phyloP scores from a whole-genome alignment of 768 basidiomycete genomes.

The Austroboletus festivus region DNA sequence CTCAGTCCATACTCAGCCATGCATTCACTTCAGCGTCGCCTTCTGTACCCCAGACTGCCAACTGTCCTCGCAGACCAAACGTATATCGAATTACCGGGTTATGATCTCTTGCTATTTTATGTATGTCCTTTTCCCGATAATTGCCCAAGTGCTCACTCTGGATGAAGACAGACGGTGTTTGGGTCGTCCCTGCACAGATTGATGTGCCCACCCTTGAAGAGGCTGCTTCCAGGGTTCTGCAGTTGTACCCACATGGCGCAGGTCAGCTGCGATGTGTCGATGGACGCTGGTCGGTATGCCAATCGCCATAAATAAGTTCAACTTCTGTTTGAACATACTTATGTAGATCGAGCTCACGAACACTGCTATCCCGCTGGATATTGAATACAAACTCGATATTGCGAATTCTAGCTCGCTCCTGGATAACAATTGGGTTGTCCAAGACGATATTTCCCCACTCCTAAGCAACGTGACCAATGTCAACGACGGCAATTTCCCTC shows the following conservation, averaged over 20 bases:
- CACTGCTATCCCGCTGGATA: slow-evolving; percentile 9
- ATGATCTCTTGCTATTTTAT: slow-evolving; percentile 11
- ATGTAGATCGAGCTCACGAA: slow-evolving; percentile 16
- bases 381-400: slow-evolving; percentile 5
- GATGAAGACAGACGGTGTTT: slow-evolving; percentile 3
- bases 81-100: slow-evolving; percentile 14
- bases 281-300: slow-evolving; percentile 13
- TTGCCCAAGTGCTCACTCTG: background rate
- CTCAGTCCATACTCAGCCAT: background rate
- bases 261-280: slow-evolving; percentile 8
- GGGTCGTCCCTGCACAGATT: slow-evolving; percentile 3
- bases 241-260: slow-evolving; percentile 13
- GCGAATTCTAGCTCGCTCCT: background rate
- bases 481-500: slow-evolving; percentile 4
- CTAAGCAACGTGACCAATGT: slow-evolving; percentile 1
- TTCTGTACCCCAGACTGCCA: slow-evolving; percentile 8
- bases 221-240: slow-evolving; percentile 11
- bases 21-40: slow-evolving; percentile 2
- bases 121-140: background rate
- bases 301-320: background rate
- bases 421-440: slow-evolving; percentile 14
- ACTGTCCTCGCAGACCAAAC: slow-evolving; percentile 4
- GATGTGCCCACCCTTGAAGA: slow-evolving; percentile 4
- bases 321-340: background rate
- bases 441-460: slow-evolving; percentile 9